Evolutionary conservation across 352 stramenopile genomes (phyloP).

Genomic region (Phytophthora kernoviae): DNA sequence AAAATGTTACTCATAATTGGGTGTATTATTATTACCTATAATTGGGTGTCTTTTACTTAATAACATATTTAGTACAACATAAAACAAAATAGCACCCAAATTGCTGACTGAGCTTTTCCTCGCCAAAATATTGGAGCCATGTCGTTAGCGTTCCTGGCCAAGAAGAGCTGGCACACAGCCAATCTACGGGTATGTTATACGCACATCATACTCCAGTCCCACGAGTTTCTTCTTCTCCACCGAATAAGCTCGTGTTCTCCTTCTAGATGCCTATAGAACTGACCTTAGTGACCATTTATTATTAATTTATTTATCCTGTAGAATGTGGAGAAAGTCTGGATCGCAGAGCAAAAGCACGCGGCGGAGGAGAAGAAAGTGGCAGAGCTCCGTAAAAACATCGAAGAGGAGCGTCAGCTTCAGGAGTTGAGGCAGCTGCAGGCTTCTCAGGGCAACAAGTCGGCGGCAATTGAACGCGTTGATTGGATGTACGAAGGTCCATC

Average conservation of each 20-base stretch:
- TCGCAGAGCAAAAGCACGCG: conserved; percentile 95
- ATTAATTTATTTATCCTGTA: conserved; percentile 29
- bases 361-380: conserved; percentile 93
- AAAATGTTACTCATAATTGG: too few relatives aligned
- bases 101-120: too few relatives aligned
- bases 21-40: too few relatives aligned
- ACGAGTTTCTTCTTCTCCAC: not conserved
- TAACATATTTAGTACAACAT: too few relatives aligned
- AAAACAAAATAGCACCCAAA: too few relatives aligned
- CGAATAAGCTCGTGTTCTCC: not conserved
- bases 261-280: not conserved
- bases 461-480: conserved; percentile 87
- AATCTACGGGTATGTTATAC: conserved; percentile 85
- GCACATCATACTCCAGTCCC: conserved; percentile 18
- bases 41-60: too few relatives aligned
- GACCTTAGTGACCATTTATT: not conserved
- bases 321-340: conserved; percentile 98
- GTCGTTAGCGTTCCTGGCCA: conserved; percentile 94
- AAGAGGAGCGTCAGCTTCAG: conserved; percentile 95
- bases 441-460: conserved; percentile 77
- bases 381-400: conserved; percentile 96
- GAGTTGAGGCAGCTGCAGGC: conserved; percentile 94
- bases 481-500: conserved; percentile 98
- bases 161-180: conserved; percentile 98
- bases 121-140: conserved; percentile 37